Evolutionary conservation across 495 filamentous ascomycete genomes (phyloP).

Genomic region (Darksidea phi): DNA sequence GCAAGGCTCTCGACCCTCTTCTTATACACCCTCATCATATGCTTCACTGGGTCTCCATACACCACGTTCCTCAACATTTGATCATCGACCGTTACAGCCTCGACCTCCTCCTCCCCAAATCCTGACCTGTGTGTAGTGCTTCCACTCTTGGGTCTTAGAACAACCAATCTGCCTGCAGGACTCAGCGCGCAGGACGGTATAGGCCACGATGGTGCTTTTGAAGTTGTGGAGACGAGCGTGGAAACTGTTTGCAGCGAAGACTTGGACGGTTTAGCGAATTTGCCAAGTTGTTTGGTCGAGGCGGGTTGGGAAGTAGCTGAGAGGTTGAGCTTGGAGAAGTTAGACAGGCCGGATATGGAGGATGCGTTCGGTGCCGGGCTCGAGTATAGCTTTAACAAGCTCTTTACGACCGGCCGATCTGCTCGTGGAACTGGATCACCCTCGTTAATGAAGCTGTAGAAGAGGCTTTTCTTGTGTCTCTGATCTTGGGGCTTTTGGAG

Average conservation of each 20-base stretch:
- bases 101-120: constrained; percentile 50
- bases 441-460: constrained; percentile 77
- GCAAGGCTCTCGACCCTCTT: constrained; percentile 66
- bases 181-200: constrained; percentile 28
- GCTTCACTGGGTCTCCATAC: constrained; percentile 77
- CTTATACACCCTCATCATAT: constrained; percentile 74
- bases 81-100: constrained; percentile 64
- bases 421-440: constrained; percentile 77
- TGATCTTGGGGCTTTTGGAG: constrained; percentile 56
- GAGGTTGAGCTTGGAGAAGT: constrained; percentile 18
- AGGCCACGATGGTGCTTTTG: constrained; percentile 17
- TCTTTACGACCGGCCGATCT: constrained; percentile 69
- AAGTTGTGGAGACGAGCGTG: not conserved
- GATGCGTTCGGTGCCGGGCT: constrained; percentile 47
- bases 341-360: not conserved
- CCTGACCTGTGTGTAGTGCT: no score
- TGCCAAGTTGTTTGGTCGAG: not conserved
- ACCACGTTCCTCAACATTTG: constrained; percentile 62
- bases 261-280: constrained; percentile 1
- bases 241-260: constrained; percentile 4
- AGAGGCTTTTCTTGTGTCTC: constrained; percentile 60
- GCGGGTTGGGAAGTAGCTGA: constrained; percentile 8
- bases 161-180: constrained; percentile 28
- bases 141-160: constrained; percentile 6
- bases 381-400: constrained; percentile 67